phyloP scores from a whole-genome alignment of 345 rosid species.

The Ailanthus altissimus region DNA sequence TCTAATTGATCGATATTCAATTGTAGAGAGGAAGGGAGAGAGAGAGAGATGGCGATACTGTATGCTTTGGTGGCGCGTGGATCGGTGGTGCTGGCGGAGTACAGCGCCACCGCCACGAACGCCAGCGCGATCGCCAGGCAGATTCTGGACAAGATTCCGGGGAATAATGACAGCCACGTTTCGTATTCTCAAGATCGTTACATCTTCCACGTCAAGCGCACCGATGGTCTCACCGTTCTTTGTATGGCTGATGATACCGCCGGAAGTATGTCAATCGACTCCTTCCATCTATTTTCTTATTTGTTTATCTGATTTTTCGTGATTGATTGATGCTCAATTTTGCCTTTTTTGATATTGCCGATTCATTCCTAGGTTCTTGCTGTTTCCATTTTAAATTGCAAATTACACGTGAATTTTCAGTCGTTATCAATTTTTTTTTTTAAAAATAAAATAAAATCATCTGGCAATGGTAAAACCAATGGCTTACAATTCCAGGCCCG shows the following conservation, averaged over 20 bases:
- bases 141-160: constrained; percentile 83
- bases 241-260: constrained; percentile 97
- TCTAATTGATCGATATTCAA: background rate
- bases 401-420: background rate
- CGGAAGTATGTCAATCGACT: constrained; percentile 55
- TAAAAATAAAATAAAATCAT: background rate
- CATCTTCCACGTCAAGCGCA: constrained; percentile 89
- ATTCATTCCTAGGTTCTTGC: background rate
- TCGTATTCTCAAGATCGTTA: constrained; percentile 94
- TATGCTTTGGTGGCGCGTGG: constrained; percentile 92
- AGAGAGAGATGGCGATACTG: constrained; percentile 66
- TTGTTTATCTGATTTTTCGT: background rate
- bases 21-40: background rate
- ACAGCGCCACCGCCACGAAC: constrained; percentile 69
- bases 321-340: background rate
- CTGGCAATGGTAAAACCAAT: background rate
- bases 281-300: background rate
- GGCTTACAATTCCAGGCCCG: background rate
- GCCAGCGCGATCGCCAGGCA: constrained; percentile 79
- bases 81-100: constrained; percentile 89
- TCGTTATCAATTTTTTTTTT: background rate
- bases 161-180: constrained; percentile 66
- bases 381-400: background rate
- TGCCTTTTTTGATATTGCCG: background rate
- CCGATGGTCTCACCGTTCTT: constrained; percentile 96